Base-by-base conservation (phyloP, 352 stramenopile genomes). In the Pythium rhizo-oryzae region DNA sequence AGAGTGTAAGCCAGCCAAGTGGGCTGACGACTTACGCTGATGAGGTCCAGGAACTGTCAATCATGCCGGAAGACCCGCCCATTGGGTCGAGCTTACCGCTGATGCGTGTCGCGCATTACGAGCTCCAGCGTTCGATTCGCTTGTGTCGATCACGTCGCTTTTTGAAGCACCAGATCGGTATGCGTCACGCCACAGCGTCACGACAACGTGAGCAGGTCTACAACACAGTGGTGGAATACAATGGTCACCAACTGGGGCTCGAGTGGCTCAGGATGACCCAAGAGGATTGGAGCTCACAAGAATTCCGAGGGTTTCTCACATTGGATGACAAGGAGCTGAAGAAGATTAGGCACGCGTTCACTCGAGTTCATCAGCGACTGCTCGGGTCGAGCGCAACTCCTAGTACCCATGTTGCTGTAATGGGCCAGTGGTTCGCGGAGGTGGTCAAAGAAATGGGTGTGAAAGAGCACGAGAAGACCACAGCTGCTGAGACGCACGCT, bases 201-300 rank as follows among this genome's bases (percentile, higher is more conserved):
- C 46, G 19, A 28, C 58, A 57, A 37, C 19, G 25, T n/a, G 13
- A 59, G 16, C 43, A 50, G 13, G 15, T 41, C 6, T 23, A 49
- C 15, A 33, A 30, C 9, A 4, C 7, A 2, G 28, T 47, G 51
- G 8, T 49, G 28, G 9, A 33, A n/a, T n/a, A n/a, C n/a, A n/a
- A n/a, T n/a, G n/a, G n/a, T 37, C 46, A 46, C 2, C 37, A 35
- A 12, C 21, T 70, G 35, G 44, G 57, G 6, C 18, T 60, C 0
- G 84, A 92, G 23, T 90, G 84, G 84, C 71, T 85, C 50, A 61
- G 69, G 15, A 88, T 90, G 79, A 81, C 67, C 8, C 65, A 69
- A 7, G 81, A 92, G 54, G 84, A 92, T 59, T 78, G 71, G 69
- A 4, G 37, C 28, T 69, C 81, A 0, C 73, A 79, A 23, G 74